Base-by-base conservation (phyloP, 352 stramenopile species). In the Phytopythium chamaehyphon region DNA sequence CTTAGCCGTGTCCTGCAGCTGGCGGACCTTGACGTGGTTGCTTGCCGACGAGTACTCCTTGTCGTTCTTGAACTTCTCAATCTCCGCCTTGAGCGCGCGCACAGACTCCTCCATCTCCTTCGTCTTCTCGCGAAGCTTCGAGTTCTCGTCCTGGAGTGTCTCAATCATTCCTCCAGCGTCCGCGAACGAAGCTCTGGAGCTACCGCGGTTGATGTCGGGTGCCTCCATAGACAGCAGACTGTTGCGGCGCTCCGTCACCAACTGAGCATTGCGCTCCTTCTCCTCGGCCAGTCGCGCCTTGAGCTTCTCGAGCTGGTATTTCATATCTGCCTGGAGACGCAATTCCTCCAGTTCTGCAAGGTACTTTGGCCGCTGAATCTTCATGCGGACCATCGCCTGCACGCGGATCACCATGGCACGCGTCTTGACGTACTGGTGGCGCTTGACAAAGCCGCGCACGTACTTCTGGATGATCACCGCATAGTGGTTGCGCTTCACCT, bases 401-500 rank as follows among this genome's bases (percentile, higher is more conserved):
- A 93, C 73, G 36, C 79, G 81, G 42, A 93, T 80, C 38, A 90
- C 73, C 63, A 86, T 84, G 7, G 59, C 60, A 42, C 76, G 77
- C 57, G 87, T 81, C 48, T 76, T 77, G 22, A 76, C 62, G 57
- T 88, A 93, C 40, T 73, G 63, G 31, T 73, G 64, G 63, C 77
- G 81, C 55, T 83, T 76, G 22, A 83, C 68, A 54, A 85, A 88
- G 8, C 83, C 81, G 51, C 75, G 76, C 55, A 82, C 62, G 65
- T 92, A 80, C 37, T 78, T 78, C 67, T 94, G 83, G 36, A 94
- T 92, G 55, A 90, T 86, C 50, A 94, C 66, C 49, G 83, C 83
- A 37, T 85, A 61, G 64, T 90, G 75, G 68, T 93, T 86, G 55
- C 79, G 80, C 68, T 89, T 90, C 48, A 93, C 81, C 44, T 86